These are phyloP conservation scores for Coemansia pectinata DNA, from an alignment of 192 early-diverging fungal genomes.

Conservation along the genomic window DNA sequence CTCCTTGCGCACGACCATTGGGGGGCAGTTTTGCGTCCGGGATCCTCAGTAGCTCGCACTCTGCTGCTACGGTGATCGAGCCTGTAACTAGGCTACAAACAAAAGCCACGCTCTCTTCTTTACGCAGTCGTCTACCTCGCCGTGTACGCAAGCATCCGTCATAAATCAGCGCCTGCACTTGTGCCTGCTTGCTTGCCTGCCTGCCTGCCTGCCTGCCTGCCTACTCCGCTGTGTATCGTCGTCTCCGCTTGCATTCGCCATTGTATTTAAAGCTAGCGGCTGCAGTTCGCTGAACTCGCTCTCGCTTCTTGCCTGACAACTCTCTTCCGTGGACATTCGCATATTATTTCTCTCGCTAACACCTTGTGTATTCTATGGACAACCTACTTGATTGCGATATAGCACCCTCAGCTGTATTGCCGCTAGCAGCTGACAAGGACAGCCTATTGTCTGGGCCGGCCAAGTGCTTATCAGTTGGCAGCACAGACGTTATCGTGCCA, in stretches of 20 bases:
- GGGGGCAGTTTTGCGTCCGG: not conserved
- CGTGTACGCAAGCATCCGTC: not conserved
- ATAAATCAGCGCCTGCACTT: not conserved
- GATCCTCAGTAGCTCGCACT: not conserved
- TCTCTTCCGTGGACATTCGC: not conserved
- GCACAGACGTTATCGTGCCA: conserved; percentile 31
- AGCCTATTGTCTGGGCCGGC: not conserved
- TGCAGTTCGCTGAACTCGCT: not conserved
- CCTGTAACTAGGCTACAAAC: not conserved
- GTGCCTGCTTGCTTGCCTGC: not conserved
- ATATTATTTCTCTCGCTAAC: not conserved
- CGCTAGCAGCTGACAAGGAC: not conserved
- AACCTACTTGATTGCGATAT: not conserved
- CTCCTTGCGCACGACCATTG: not conserved
- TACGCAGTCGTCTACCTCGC: not conserved
- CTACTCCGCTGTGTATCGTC: not conserved
- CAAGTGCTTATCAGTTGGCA: not conserved
- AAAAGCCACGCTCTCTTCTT: not conserved
- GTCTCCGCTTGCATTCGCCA: not conserved
- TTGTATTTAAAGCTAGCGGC: conserved; percentile 1
- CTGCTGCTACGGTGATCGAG: not conserved
- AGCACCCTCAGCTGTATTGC: not conserved
- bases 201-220: not conserved
- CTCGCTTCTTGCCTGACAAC: not conserved
- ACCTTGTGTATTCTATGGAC: not conserved